phyloP scores from a whole-genome alignment of 2,329 filamentous ascomycete genomes.

The Hymenoscyphus albidus region DNA sequence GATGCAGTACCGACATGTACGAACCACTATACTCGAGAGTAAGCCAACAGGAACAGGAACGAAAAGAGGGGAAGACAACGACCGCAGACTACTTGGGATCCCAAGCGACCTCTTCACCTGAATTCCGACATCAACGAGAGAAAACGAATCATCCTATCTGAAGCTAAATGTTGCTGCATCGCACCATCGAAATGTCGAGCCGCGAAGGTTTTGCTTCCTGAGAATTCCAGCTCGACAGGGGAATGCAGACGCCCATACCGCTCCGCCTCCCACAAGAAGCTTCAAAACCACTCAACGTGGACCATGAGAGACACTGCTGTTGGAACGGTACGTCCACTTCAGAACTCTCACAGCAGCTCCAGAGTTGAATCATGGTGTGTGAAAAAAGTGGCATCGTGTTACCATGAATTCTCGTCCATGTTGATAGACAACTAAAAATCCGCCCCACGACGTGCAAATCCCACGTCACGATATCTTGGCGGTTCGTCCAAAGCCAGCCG shows the following conservation, averaged over 20 bases:
- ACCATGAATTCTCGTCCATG: background rate
- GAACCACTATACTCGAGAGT: background rate
- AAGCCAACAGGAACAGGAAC: background rate
- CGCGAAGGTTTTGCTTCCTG: background rate
- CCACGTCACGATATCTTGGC: background rate
- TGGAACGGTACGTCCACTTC: background rate
- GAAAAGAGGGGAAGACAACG: background rate
- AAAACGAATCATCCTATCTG: background rate
- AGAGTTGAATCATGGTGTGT: background rate
- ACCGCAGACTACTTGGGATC: background rate
- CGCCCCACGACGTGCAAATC: background rate
- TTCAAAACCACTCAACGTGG: background rate
- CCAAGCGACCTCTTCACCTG: background rate
- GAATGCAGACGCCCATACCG: slow-evolving; percentile 4
- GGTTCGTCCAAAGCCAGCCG: background rate
- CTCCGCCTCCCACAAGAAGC: slow-evolving; percentile 3
- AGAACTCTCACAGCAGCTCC: background rate
- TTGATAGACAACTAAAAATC: background rate
- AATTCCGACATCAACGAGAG: background rate
- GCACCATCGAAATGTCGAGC: background rate
- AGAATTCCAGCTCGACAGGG: slow-evolving; percentile 12
- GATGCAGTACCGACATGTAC: slow-evolving; percentile 1
- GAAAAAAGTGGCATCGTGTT: background rate
- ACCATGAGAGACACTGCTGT: background rate
- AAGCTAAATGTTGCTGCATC: background rate